Evolutionary conservation across 2,329 filamentous ascomycete genomes (phyloP).

Genomic region (Fusarium praegraminearum): DNA sequence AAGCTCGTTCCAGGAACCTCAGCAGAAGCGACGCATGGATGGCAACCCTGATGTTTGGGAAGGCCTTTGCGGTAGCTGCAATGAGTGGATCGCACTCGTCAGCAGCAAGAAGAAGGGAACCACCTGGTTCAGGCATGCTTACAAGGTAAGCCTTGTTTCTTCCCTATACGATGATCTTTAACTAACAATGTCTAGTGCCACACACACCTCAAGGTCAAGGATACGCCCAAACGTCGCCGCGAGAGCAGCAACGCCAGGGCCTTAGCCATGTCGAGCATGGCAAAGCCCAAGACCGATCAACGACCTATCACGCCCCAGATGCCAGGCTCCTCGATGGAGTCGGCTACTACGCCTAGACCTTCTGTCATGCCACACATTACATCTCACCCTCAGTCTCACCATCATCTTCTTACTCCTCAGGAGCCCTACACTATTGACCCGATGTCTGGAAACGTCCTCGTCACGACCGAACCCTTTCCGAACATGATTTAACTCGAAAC

Average conservation of each 20-base stretch:
- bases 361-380: constrained; percentile 46
- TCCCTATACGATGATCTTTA: background rate
- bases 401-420: constrained; percentile 41
- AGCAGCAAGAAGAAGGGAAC: constrained; percentile 94
- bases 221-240: constrained; percentile 74
- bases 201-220: constrained; percentile 77
- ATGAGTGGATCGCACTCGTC: constrained; percentile 83
- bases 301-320: constrained; percentile 51
- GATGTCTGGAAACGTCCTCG: constrained; percentile 44
- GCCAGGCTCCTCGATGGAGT: constrained; percentile 39
- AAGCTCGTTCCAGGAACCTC: constrained; percentile 80
- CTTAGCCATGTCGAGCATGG: constrained; percentile 57
- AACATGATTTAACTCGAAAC: constrained; percentile 48
- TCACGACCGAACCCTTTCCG: constrained; percentile 45
- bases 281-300: constrained; percentile 62
- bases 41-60: constrained; percentile 87
- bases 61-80: constrained; percentile 81
- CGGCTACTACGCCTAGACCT: constrained; percentile 46
- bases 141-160: constrained; percentile 71
- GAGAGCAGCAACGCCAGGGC: constrained; percentile 67
- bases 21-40: constrained; percentile 80
- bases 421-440: constrained; percentile 37
- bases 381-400: constrained; percentile 45
- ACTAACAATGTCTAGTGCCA: constrained; percentile 67
- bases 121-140: constrained; percentile 90